A percentile compares a stretch with the other conserved stretches of the same genome.
Evolutionary conservation across 148 eudicot species (phyloP).

Genomic region (Arbutus unedo): DNA sequence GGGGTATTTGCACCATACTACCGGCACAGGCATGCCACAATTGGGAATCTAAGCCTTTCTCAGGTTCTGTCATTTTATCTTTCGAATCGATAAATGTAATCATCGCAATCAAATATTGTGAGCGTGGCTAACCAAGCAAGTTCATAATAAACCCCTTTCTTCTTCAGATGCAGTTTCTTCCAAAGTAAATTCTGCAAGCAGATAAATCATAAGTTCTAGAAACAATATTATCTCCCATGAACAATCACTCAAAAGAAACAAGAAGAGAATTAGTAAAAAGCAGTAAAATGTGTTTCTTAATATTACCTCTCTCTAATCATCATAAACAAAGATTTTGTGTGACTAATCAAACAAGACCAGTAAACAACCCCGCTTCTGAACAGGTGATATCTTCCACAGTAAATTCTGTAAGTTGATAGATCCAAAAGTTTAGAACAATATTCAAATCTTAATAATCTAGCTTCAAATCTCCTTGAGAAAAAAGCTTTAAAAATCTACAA

Average conservation of each 20-base stretch:
- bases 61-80: slow-evolving; percentile 58
- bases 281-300: neutral
- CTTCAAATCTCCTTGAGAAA: neutral
- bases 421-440: neutral
- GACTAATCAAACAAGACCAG: too few relatives aligned
- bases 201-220: neutral
- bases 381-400: neutral
- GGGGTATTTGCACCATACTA: slow-evolving; percentile 92
- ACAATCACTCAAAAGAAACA: neutral
- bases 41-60: slow-evolving; percentile 79
- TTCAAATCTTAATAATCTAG: neutral
- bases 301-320: neutral
- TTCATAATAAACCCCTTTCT: neutral
- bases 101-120: slow-evolving; percentile 30
- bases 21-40: slow-evolving; percentile 99
- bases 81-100: slow-evolving; percentile 78
- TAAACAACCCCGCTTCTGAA: too few relatives aligned
- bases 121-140: slow-evolving; percentile 1
- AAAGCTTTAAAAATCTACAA: neutral
- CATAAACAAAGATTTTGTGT: neutral
- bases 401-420: too few relatives aligned
- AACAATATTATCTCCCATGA: neutral
- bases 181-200: slow-evolving; percentile 10
- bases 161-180: slow-evolving; percentile 1
- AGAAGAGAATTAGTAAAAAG: neutral